Evolutionary conservation across 306 rosid genomes (phyloP).

Genomic region (Gastrolobium villosum): DNA sequence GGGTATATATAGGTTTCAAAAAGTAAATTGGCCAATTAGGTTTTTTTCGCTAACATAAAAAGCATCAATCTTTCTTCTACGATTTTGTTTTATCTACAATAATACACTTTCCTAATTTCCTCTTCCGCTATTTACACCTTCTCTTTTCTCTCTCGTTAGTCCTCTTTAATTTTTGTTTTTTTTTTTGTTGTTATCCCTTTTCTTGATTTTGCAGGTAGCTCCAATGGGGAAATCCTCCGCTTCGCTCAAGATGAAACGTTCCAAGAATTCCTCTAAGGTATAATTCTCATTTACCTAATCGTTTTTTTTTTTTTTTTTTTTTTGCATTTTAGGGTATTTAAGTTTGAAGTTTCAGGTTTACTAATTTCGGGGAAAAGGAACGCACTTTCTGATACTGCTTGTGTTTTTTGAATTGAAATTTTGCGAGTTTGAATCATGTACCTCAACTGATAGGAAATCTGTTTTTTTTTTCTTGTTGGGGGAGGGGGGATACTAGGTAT

Average conservation of each 20-base stretch:
- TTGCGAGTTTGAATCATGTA: slow-evolving; percentile 22
- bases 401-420: slow-evolving; percentile 17
- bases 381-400: slow-evolving; percentile 16
- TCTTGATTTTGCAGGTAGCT: slow-evolving; percentile 64
- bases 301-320: too few species aligned
- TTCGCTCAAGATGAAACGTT: slow-evolving; percentile 70
- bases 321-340: slow-evolving; percentile 42
- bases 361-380: background rate
- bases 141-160: slow-evolving; percentile 18
- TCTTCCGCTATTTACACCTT: slow-evolving; percentile 6
- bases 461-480: background rate
- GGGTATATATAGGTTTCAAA: background rate
- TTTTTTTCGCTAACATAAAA: slow-evolving; percentile 13
- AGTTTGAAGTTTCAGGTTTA: slow-evolving; percentile 31
- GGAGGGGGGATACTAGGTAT: background rate
- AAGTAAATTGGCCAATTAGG: background rate
- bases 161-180: slow-evolving; percentile 28
- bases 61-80: too few species aligned
- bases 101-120: slow-evolving; percentile 2
- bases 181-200: too few species aligned
- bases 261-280: slow-evolving; percentile 79
- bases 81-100: slow-evolving; percentile 3
- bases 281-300: background rate
- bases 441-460: background rate
- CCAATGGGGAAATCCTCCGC: slow-evolving; percentile 84